Evolutionary conservation across 371 early-diverging fungal genomes (phyloP), one percentile per base, ranked within the genome.

Genomic region (Syncephalastrum sp.): DNA sequence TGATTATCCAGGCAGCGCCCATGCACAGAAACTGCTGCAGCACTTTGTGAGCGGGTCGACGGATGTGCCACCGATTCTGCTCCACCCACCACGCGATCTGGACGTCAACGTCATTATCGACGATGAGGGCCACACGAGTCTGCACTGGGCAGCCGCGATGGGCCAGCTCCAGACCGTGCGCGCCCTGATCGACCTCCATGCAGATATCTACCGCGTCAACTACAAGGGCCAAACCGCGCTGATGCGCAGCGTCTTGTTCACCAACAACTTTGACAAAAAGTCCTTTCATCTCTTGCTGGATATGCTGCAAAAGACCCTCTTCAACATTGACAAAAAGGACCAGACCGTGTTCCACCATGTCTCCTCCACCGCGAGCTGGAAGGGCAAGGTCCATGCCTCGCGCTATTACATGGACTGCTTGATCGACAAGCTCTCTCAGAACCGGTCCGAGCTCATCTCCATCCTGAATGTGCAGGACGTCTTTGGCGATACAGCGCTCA

Each of bases 71-170:
- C 64, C 75, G 1, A 67, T 85, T 10, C 63, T 92, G 16, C 62
- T 79, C 1, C 59, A 72, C 23, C 70, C 79, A 21, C 77, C 85
- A 15, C 57, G 68, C 6, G 86, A 86, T 42, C 72, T 94, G 7
- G 91, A 96, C 52, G 72, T 93, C 19, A 87, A 96, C 69, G 70
- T 94, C 23, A 82, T 86, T 16, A 91, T 98, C 42, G 97, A 98
- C 55, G 96, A 93, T 44, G 91, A 92, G 48, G 97, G 97, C 2
- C 95, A 98, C 62, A 91, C 96, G 0, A 83, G 95, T 5, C 71
- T 96, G 14, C 99, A 98, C 62, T 98, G 97, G 97, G 96, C 98
- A 0, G 92, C 95, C 7, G 93, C 97, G 6, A 83, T 97, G 64
- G 97, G 90, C 0, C 81, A 91, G 17, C 81, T 92, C 27, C 77